A percentile compares a stretch with the other conserved stretches of the same genome.
Conservation (phyloP, 2,329 filamentous ascomycete genomes). For the Pezicula neosporulosa region DNA sequence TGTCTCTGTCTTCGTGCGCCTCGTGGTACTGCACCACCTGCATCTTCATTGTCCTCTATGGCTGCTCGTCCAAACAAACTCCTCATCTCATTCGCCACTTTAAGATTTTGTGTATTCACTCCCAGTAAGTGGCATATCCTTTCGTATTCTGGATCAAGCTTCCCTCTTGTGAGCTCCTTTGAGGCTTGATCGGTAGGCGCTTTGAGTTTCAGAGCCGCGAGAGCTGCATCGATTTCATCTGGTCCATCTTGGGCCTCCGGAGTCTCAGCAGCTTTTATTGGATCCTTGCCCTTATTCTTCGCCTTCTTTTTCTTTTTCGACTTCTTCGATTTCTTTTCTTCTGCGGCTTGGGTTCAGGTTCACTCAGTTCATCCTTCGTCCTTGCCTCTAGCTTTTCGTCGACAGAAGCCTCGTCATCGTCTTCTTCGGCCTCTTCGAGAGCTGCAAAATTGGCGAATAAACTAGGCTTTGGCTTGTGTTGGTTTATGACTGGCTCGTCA, state of each 20-base stretch:
- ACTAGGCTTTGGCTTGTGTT: slow-evolving; percentile 40
- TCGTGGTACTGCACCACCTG: slow-evolving; percentile 30
- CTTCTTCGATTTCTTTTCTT: slow-evolving; percentile 54
- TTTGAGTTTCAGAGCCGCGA: slow-evolving; percentile 54
- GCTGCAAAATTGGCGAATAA: slow-evolving; percentile 51
- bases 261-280: slow-evolving; percentile 17
- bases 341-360: slow-evolving; percentile 28
- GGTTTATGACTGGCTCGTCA: slow-evolving; percentile 22
- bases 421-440: slow-evolving; percentile 35
- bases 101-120: slow-evolving; percentile 70
- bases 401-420: slow-evolving; percentile 28
- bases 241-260: slow-evolving; percentile 31
- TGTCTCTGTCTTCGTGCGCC: slow-evolving; percentile 39
- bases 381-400: slow-evolving; percentile 21
- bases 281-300: slow-evolving; percentile 29
- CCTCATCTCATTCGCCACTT: slow-evolving; percentile 89
- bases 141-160: slow-evolving; percentile 33
- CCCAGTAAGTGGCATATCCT: slow-evolving; percentile 51
- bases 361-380: slow-evolving; percentile 17
- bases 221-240: slow-evolving; percentile 65
- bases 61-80: slow-evolving; percentile 64
- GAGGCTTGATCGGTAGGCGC: slow-evolving; percentile 9
- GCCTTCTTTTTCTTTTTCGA: slow-evolving; percentile 54
- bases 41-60: slow-evolving; percentile 52
- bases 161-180: slow-evolving; percentile 1